phyloP scores from a whole-genome alignment of 768 basidiomycete species.

The Tulasnella sp. region DNA sequence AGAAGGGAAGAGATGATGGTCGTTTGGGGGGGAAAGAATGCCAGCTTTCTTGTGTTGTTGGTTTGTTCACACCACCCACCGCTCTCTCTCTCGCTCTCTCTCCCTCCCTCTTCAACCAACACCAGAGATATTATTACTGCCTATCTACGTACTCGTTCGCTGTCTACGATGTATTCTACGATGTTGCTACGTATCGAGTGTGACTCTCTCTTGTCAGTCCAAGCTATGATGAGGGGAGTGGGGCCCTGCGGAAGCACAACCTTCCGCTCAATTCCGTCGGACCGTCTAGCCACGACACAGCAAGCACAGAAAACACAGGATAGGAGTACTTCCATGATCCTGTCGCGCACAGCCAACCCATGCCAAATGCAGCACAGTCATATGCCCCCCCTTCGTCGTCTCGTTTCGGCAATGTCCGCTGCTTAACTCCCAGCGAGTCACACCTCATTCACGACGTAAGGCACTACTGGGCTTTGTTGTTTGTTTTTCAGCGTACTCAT shows the following conservation, averaged over 20 bases:
- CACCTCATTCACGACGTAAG: background rate
- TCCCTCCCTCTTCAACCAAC: background rate
- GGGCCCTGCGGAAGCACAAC: background rate
- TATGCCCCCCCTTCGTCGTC: background rate
- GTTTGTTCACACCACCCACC: background rate
- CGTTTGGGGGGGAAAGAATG: conserved; percentile 1
- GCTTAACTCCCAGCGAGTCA: background rate
- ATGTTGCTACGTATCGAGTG: background rate
- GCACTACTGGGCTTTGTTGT: background rate
- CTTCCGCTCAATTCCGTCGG: background rate
- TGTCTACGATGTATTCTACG: background rate
- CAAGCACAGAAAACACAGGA: background rate
- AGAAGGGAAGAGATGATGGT: background rate
- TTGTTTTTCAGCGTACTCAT: background rate
- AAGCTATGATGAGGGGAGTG: background rate
- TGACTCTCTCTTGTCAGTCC: background rate
- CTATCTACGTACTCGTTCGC: background rate
- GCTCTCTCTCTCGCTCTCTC: background rate
- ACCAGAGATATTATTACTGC: background rate
- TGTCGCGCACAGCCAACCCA: background rate
- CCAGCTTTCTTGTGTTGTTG: background rate
- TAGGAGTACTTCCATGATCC: background rate
- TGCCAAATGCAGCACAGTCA: background rate
- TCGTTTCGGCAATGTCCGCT: background rate
- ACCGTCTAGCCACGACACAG: background rate